Percentiles rank a stretch among this genome's conserved stretches.
Conservation (phyloP, 1,139 yeast species). For the Hemisphaericaspora subhashii region DNA sequence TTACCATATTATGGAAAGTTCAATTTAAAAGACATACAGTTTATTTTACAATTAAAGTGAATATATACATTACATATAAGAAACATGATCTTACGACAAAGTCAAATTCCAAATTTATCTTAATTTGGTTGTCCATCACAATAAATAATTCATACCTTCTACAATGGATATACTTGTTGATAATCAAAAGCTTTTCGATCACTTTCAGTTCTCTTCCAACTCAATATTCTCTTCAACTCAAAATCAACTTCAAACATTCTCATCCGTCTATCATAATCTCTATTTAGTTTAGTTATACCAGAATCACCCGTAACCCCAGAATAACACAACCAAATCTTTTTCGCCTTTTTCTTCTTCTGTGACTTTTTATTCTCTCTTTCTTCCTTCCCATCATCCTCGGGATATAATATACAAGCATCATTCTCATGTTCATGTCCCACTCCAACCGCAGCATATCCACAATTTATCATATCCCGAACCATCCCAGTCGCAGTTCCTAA, state of each 20-base stretch:
- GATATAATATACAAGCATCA: slow-evolving; percentile 45
- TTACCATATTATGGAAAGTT: no score
- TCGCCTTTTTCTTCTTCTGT: slow-evolving; percentile 15
- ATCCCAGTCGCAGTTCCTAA: slow-evolving; percentile 36
- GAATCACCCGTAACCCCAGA: slow-evolving; percentile 41
- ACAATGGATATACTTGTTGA: slow-evolving; percentile 27
- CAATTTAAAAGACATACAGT: no score
- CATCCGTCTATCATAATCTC: slow-evolving; percentile 30
- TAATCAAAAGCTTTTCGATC: slow-evolving; percentile 31
- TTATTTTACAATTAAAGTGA: no score
- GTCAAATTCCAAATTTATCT: no score
- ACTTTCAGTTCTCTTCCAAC: slow-evolving; percentile 42
- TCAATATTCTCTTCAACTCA: slow-evolving; percentile 25
- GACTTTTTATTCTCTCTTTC: background rate
- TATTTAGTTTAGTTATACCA: slow-evolving; percentile 28
- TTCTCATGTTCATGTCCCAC: slow-evolving; percentile 60
- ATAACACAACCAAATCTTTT: slow-evolving; percentile 42
- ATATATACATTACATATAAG: no score
- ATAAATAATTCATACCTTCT: background rate
- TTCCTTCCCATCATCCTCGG: background rate
- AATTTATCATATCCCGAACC: slow-evolving; percentile 36
- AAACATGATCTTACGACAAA: no score
- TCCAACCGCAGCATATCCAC: slow-evolving; percentile 44
- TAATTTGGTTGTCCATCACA: no score
- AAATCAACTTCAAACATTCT: slow-evolving; percentile 39